Evolutionary conservation across 805 yeast species (phyloP), one percentile per base, ranked within the genome.

Genomic region (Clavispora fructus): DNA sequence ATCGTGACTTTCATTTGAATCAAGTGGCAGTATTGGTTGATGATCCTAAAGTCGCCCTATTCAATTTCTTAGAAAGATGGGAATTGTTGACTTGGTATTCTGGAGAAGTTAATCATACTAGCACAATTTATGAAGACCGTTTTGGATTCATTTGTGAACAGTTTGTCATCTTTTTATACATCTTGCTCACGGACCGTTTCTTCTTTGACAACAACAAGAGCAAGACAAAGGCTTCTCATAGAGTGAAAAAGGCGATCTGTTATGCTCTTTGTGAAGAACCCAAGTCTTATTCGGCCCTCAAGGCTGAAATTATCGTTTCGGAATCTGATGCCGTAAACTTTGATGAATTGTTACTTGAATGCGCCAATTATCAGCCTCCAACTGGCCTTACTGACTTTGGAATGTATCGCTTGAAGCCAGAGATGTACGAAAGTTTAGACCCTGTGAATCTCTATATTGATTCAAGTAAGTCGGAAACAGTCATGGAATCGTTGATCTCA

Each of bases 321-420:
- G 31, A 35, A n/a, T 58, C 66, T 2, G 71, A 67, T 25, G 64
- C 68, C 11, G 55, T 63, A 0, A 62, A 68, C 12, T 73, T 80
- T 47, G 85, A 80, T 51, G 62, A 60, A 3, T 65, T 75, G 44
- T 68, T 94, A 44, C 66, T 71, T 31, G 87, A 87, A 54, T 72
- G 82, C 30, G 82, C 96, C 1, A 78, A 73, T 31, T 81, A 74
- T 52, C 72, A 72, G n/a, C 74, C 85, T 1, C 94, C 95, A 3
- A 66, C 75, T 5, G 79, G 82, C 4, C 53, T 75, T 16, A 62
- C 75, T 23, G 85, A 85, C 52, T 64, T 74, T 19, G 88, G 96
- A 2, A 61, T 77, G 25, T 92, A 86, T 63, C 70, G 80, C 26
- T 71, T 94, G 49, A 89, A 86, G 57, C 73, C 77, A 3, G 74